A percentile compares a stretch with the other conserved stretches of the same genome.
These are phyloP conservation scores for Sicyos baderoa DNA, from an alignment of 306 rosid genomes.

Conservation along the genomic window DNA sequence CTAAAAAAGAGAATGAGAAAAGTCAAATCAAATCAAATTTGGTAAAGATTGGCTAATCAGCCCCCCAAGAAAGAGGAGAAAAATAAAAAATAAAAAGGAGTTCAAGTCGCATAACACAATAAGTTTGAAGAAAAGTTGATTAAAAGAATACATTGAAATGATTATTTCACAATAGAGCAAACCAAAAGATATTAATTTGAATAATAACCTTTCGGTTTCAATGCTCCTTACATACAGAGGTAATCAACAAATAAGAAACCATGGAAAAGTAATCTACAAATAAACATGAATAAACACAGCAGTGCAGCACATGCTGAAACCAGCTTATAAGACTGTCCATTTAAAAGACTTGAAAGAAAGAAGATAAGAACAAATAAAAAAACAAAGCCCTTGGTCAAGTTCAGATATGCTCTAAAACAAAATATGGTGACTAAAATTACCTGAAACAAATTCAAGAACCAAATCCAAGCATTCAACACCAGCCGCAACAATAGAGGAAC, in stretches of 20 bases:
- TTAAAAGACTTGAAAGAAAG: not conserved
- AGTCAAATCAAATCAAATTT: not conserved
- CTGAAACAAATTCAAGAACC: constrained; percentile 78
- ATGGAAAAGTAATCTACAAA: not conserved
- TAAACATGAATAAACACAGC: not conserved
- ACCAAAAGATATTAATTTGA: not conserved
- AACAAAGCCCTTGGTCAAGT: not conserved
- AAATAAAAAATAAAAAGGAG: not conserved
- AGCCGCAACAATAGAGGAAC: constrained; percentile 63
- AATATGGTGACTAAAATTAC: constrained; percentile 32
- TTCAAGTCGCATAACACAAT: not conserved
- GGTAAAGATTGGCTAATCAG: not conserved
- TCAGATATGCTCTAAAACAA: not conserved
- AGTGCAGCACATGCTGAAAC: not conserved
- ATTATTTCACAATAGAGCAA: not conserved
- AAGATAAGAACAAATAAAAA: not conserved
- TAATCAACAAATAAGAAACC: not conserved
- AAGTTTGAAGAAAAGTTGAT: not conserved
- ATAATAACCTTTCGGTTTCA: not conserved
- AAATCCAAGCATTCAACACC: constrained; percentile 76
- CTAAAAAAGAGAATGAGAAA: constrained; percentile 34
- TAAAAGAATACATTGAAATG: not conserved
- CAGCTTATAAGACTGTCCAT: not conserved
- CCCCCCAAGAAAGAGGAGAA: not conserved
- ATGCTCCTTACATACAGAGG: not conserved